A percentile compares a stretch with the other conserved stretches of the same genome.
Conservation (phyloP, 2,329 filamentous ascomycete genomes). For the Cladosporium cucumerinum region DNA sequence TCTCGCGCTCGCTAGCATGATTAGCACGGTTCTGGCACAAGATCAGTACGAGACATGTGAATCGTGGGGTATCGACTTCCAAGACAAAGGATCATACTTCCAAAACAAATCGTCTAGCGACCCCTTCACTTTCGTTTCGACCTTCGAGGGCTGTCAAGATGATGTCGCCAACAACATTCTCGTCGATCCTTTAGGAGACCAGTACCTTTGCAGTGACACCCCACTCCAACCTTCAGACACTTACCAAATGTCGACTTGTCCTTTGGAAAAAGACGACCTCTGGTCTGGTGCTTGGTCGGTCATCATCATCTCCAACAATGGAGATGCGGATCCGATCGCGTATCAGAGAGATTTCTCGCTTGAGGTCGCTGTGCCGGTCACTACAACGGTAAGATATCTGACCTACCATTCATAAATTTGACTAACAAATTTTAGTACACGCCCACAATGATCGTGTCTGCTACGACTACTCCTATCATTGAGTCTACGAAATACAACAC, state of each 20-base stretch:
- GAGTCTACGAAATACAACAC: neutral
- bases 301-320: slow-evolving; percentile 44
- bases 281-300: slow-evolving; percentile 43
- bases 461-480: slow-evolving; percentile 20
- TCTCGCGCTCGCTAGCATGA: neutral
- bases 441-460: slow-evolving; percentile 27
- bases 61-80: slow-evolving; percentile 39
- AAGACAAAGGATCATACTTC: slow-evolving; percentile 44
- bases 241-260: slow-evolving; percentile 28
- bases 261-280: slow-evolving; percentile 40
- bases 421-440: neutral
- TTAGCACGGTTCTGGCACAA: neutral
- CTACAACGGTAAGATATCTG: slow-evolving; percentile 25
- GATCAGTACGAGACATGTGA: slow-evolving; percentile 21
- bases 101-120: slow-evolving; percentile 43
- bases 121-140: slow-evolving; percentile 42
- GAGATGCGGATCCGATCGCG: slow-evolving; percentile 40
- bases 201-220: slow-evolving; percentile 42
- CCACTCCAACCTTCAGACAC: slow-evolving; percentile 34
- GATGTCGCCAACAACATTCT: slow-evolving; percentile 43
- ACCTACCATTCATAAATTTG: slow-evolving; percentile 23
- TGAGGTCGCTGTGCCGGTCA: slow-evolving; percentile 35
- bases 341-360: slow-evolving; percentile 31
- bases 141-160: slow-evolving; percentile 43
- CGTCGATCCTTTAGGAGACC: slow-evolving; percentile 40